Base-by-base conservation (phyloP, 345 rosid species). In the Anastatica hierochuntica region DNA sequence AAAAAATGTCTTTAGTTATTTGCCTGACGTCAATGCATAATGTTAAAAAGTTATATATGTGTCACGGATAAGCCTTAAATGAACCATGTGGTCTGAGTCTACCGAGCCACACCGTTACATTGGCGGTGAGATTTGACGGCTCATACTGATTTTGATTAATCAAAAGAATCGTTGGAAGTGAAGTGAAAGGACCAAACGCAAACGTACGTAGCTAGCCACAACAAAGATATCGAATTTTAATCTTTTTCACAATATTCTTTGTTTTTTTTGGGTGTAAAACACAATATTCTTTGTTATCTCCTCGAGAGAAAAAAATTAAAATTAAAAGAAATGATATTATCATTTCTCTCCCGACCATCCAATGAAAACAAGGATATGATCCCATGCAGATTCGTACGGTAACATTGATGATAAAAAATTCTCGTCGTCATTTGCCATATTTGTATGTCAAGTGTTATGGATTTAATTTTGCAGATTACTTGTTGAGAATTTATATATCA, bases 391-490 rank as follows among this genome's bases (percentile, higher is more conserved):
- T n/a, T 15, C 52, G 63, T 49, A 64, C 58, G 52, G 58, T 24
- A 42, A 49, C 16, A 23, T 41, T 12, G 13, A 13, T 42, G 30
- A 56, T 42, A n/a, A n/a, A n/a, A 64, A 55, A 56, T 64, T 64
- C 69, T 39, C 57, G 56, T 5, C 38, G 41, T 46, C 19, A 8
- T 47, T 63, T 55, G 49, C 58, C 63, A 33, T 48, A 34, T 41
- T 56, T 64, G 69, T 41, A 38, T 42, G 51, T 56, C 69, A 56
- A 56, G 63, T 64, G 69, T 64, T 56, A 14, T 53, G 51, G 47
- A 62, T 24, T 53, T 10, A 37, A 40, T 54, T 27, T 14, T 48
- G 31, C 31, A 40, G 29, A 12, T 23, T 23, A 26, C 31, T 44
- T 12, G 4, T 36, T 35, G 16, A 43, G 30, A 51, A n/a, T n/a